Evolutionary conservation across 176 grass and related monocot species (phyloP).

Genomic region (Tuctoria greenei): DNA sequence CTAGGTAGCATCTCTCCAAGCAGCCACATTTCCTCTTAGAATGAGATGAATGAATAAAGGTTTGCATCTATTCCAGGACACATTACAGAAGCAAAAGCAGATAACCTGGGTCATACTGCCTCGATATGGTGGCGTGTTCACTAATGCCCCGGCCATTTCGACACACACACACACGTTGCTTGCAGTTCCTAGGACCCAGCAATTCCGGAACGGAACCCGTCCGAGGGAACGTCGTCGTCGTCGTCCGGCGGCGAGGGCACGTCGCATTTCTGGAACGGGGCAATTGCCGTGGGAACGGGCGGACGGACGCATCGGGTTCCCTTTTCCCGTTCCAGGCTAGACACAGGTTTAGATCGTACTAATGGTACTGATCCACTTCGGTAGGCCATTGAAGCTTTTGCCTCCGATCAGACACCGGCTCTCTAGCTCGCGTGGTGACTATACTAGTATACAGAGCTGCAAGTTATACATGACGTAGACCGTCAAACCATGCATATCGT

Average conservation of each 20-base stretch:
- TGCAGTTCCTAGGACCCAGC: conserved; percentile 36
- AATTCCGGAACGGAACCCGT: conserved; percentile 26
- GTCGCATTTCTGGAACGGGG: conserved; percentile 29
- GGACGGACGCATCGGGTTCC: conserved; percentile 10
- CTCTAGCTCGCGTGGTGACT: neutral
- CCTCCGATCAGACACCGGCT: conserved; percentile 31
- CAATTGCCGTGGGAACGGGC: neutral
- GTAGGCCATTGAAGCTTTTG: conserved; percentile 32
- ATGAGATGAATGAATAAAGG: conserved; percentile 2
- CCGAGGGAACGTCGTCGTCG: neutral
- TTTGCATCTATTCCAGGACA: neutral
- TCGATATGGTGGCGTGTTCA: neutral
- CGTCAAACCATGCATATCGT: neutral
- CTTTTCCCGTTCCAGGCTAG: conserved; percentile 29
- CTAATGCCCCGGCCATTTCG: neutral
- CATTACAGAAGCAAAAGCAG: neutral
- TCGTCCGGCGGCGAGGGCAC: conserved; percentile 32
- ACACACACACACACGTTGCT: conserved; percentile 8
- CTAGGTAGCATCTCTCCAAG: neutral
- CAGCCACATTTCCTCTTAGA: conserved; percentile 1
- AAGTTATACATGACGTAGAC: neutral
- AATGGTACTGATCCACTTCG: conserved; percentile 32
- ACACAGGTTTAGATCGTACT: conserved; percentile 11
- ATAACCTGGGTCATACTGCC: neutral
- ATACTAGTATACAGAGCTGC: neutral